A percentile compares a stretch with the other conserved stretches of the same genome.
These are phyloP conservation scores for Solanum ossicruentum DNA, from an alignment of 257 asterid genomes.

Conservation along the genomic window DNA sequence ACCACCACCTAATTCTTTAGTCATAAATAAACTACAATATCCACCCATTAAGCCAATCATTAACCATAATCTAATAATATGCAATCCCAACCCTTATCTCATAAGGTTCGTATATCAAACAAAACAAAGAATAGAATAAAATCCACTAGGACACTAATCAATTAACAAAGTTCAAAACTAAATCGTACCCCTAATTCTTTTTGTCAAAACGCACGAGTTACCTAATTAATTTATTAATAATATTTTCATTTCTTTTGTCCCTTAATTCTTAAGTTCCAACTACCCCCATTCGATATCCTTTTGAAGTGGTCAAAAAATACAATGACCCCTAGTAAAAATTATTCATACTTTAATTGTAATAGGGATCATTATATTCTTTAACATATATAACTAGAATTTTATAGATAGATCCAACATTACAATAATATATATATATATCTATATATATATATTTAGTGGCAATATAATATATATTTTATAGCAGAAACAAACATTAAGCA, in stretches of 20 bases:
- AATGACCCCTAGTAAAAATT: not conserved
- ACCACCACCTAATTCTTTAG: not conserved
- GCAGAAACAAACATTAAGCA: too few relatives aligned
- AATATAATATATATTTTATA: too few relatives aligned
- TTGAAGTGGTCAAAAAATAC: not conserved
- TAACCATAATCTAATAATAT: not conserved
- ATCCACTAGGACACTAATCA: not conserved
- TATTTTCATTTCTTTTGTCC: not conserved
- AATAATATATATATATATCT: too few relatives aligned
- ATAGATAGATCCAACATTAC: too few relatives aligned
- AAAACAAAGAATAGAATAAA: not conserved
- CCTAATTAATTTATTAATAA: not conserved
- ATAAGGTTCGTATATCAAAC: not conserved
- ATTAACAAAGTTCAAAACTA: not conserved
- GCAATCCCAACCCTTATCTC: not conserved
- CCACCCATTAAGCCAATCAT: not conserved
- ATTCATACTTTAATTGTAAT: too few relatives aligned
- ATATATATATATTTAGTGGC: too few relatives aligned
- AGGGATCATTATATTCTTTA: too few relatives aligned
- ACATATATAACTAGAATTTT: too few relatives aligned
- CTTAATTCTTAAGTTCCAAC: not conserved
- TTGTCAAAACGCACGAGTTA: not conserved
- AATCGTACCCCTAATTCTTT: not conserved
- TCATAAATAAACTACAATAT: not conserved
- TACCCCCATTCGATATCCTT: not conserved